These are phyloP conservation scores for Eugenia klotzschiana DNA, from an alignment of 441 rosid species.

Conservation along the genomic window DNA sequence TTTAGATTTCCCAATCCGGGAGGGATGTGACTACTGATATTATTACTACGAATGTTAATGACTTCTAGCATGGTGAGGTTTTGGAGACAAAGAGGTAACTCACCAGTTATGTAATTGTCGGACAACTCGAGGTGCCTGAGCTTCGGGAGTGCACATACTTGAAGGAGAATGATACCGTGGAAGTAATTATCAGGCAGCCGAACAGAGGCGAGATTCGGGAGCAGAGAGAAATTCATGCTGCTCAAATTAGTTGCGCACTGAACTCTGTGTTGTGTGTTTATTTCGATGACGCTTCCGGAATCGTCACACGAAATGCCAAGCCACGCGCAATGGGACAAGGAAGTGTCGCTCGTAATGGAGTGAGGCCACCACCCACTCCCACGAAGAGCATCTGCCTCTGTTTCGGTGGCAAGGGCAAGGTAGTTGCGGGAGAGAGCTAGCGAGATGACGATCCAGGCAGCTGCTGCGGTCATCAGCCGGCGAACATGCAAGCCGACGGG, in stretches of 20 bases:
- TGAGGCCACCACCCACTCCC: too few species aligned
- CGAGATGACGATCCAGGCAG: too few species aligned
- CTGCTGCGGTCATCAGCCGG: too few species aligned
- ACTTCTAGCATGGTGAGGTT: background rate
- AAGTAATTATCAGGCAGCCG: background rate
- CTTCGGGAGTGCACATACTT: background rate
- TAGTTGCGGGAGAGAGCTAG: too few species aligned
- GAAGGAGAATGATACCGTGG: background rate
- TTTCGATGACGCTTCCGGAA: background rate
- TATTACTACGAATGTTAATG: background rate
- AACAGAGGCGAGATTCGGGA: background rate
- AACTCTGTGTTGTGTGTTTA: background rate
- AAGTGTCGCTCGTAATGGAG: background rate
- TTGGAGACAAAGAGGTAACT: background rate
- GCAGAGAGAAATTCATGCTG: background rate
- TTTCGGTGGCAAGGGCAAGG: too few species aligned
- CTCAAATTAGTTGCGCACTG: background rate
- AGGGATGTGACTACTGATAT: background rate
- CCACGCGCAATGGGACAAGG: background rate
- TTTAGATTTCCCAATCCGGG: background rate
- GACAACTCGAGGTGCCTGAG: background rate
- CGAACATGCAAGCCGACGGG: background rate
- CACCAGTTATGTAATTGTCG: background rate
- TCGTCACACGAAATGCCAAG: background rate
- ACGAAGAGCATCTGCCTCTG: too few species aligned